phyloP scores from a whole-genome alignment of 805 yeast species.

The Hanseniaspora jakobsenii region DNA sequence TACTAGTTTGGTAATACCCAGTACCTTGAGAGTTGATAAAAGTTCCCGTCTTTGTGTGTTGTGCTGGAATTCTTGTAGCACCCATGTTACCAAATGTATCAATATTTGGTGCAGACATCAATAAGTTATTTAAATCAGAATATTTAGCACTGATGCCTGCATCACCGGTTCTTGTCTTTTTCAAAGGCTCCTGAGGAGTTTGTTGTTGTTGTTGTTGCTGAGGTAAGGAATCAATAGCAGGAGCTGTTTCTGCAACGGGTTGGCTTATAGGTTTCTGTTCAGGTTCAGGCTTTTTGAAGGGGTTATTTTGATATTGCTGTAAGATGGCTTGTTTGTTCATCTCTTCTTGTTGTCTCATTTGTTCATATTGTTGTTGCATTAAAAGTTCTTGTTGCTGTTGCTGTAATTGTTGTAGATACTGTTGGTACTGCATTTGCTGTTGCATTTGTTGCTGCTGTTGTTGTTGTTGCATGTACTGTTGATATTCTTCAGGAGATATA shows the following conservation, averaged over 20 bases:
- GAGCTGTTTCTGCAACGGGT: no score
- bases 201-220: conserved; percentile 24
- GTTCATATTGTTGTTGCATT: conserved; percentile 24
- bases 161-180: conserved; percentile 41
- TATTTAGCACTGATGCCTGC: conserved; percentile 44
- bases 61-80: conserved; percentile 69
- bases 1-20: conserved; percentile 47
- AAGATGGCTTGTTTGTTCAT: conserved; percentile 10
- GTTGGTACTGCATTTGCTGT: conserved; percentile 22
- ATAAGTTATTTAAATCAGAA: conserved; percentile 63
- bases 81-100: conserved; percentile 58
- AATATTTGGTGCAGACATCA: conserved; percentile 79
- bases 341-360: conserved; percentile 33
- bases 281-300: conserved; percentile 19
- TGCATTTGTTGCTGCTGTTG: conserved; percentile 24
- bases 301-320: conserved; percentile 13
- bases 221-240: no score
- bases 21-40: conserved; percentile 85
- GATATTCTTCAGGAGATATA: conserved; percentile 28
- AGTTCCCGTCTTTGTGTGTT: conserved; percentile 69
- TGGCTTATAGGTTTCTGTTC: no score
- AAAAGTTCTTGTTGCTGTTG: conserved; percentile 24
- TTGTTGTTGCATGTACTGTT: conserved; percentile 25
- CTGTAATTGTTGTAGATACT: conserved; percentile 23
- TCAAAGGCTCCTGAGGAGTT: conserved; percentile 30